These are phyloP conservation scores for Ophiosphaerella korrae DNA, from an alignment of 2,329 filamentous ascomycete species.

Conservation along the genomic window DNA sequence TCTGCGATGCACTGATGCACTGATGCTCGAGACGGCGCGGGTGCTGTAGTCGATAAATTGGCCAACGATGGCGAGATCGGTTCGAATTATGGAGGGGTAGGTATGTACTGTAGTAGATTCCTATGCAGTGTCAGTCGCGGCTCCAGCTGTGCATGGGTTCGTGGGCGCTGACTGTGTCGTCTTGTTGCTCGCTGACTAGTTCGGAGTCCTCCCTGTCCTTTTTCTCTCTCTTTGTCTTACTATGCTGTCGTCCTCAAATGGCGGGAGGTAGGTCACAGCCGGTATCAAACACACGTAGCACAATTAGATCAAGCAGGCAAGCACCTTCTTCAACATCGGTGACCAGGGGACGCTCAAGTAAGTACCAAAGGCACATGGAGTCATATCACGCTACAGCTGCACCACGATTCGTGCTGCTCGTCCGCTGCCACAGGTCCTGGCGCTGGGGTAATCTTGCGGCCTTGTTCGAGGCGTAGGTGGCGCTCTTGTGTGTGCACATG, in stretches of 20 bases:
- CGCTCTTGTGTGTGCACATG: slow-evolving; percentile 34
- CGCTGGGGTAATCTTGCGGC: slow-evolving; percentile 39
- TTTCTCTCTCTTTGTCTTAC: background rate
- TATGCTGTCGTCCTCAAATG: background rate
- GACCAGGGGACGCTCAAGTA: slow-evolving; percentile 42
- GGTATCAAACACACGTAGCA: slow-evolving; percentile 18
- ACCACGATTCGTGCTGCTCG: slow-evolving; percentile 34
- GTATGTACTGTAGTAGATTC: too few relatives aligned
- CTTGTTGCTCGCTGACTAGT: slow-evolving; percentile 16
- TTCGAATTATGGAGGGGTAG: too few relatives aligned
- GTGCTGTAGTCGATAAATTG: too few relatives aligned
- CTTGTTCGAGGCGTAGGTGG: slow-evolving; percentile 41
- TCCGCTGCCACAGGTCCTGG: slow-evolving; percentile 32
- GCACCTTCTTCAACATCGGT: slow-evolving; percentile 19
- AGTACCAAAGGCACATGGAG: slow-evolving; percentile 31
- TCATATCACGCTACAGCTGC: slow-evolving; percentile 37
- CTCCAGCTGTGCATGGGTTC: slow-evolving; percentile 7
- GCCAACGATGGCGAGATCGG: too few relatives aligned
- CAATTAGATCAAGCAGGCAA: slow-evolving; percentile 20
- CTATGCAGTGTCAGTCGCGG: slow-evolving; percentile 14
- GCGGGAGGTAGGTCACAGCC: slow-evolving; percentile 3
- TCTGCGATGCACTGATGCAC: too few relatives aligned
- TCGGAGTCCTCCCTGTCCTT: too few relatives aligned
- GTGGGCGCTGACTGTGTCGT: slow-evolving; percentile 35
- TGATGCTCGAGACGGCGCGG: too few relatives aligned